phyloP scores from a whole-genome alignment of 2,329 filamentous ascomycete genomes.

The Penicillium occitanis region DNA sequence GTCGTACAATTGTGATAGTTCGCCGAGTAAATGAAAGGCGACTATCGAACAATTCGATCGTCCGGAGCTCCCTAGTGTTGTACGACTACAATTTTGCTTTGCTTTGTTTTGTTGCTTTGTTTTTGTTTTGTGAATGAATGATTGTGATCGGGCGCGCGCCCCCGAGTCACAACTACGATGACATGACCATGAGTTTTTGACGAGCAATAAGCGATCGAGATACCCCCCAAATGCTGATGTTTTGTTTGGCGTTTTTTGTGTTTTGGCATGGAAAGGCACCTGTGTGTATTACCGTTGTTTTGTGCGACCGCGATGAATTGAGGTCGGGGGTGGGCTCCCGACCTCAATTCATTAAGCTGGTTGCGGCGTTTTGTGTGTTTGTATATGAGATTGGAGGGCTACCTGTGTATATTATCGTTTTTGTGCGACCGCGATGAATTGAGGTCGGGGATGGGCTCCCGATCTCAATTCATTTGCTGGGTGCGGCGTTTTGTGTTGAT shows the following conservation, averaged over 20 bases:
- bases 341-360: neutral
- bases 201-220: neutral
- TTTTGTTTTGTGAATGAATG: slow-evolving; percentile 20
- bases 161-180: neutral
- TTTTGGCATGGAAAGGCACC: neutral
- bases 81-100: neutral
- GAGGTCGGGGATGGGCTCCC: neutral
- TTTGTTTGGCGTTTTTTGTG: slow-evolving; percentile 21
- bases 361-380: neutral
- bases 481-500: neutral
- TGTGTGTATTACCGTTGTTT: neutral
- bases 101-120: slow-evolving; percentile 19
- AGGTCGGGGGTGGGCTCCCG: neutral
- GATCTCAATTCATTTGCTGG: neutral
- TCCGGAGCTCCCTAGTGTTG: neutral
- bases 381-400: neutral
- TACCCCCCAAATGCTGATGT: neutral
- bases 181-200: neutral
- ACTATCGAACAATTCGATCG: neutral
- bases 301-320: neutral
- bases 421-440: neutral
- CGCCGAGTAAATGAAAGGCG: slow-evolving; percentile 7
- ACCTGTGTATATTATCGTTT: neutral
- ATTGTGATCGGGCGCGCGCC: neutral
- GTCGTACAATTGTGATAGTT: slow-evolving; percentile 21